Conservation (phyloP, 495 filamentous ascomycete genomes). For the Ramalina peruviana region DNA sequence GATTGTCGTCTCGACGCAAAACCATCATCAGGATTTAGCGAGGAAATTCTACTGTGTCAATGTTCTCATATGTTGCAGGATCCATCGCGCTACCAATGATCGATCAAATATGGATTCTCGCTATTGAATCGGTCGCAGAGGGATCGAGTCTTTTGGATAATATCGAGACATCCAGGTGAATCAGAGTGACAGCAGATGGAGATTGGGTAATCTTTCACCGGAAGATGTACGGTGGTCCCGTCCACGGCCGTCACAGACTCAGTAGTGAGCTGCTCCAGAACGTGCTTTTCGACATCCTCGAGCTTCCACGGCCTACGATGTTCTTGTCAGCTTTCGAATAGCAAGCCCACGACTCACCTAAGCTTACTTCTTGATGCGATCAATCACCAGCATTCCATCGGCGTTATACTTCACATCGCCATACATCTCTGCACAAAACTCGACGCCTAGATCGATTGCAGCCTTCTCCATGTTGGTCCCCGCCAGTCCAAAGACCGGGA, state of each 20-base stretch:
- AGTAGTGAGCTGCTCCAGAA: constrained; percentile 31
- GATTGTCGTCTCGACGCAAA: too few relatives aligned
- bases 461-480: constrained; percentile 39
- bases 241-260: constrained; percentile 30
- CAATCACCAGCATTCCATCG: constrained; percentile 36
- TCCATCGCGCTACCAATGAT: too few relatives aligned
- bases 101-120: constrained; percentile 17
- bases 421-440: constrained; percentile 45
- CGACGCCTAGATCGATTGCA: constrained; percentile 35
- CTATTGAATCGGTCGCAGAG: constrained; percentile 27
- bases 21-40: too few relatives aligned
- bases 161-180: constrained; percentile 35
- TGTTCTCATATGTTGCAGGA: too few relatives aligned
- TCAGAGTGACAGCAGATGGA: constrained; percentile 44
- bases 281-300: constrained; percentile 31
- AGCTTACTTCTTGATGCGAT: constrained; percentile 37
- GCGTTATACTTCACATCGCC: constrained; percentile 44
- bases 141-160: constrained; percentile 32
- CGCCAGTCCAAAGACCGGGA: constrained; percentile 42
- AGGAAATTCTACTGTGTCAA: too few relatives aligned
- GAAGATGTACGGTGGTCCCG: constrained; percentile 30
- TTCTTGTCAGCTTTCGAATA: background rate
- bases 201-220: constrained; percentile 32
- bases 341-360: background rate
- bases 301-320: constrained; percentile 28